Conservation (phyloP, 2,329 filamentous ascomycete genomes). For the Cladosporium sp. region DNA sequence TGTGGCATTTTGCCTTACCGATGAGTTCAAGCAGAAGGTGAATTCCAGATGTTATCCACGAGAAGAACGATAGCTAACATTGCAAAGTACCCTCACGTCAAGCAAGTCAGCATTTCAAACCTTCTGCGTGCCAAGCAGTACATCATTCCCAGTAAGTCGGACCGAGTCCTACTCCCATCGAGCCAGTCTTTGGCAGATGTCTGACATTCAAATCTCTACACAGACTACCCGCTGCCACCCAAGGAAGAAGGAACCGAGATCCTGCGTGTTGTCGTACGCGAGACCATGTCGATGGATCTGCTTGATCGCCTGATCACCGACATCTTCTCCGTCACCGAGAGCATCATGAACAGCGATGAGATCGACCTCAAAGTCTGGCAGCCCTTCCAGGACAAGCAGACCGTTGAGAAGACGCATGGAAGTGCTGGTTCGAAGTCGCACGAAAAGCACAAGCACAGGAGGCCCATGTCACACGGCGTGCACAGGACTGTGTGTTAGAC, state of each 20-base stretch:
- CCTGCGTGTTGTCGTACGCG: slow-evolving; percentile 62
- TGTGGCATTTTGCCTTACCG: slow-evolving; percentile 62
- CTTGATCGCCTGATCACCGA: slow-evolving; percentile 61
- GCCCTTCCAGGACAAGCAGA: slow-evolving; percentile 30
- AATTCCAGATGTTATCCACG: too few relatives aligned
- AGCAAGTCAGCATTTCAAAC: slow-evolving; percentile 61
- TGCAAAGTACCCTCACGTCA: slow-evolving; percentile 55
- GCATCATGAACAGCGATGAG: slow-evolving; percentile 51
- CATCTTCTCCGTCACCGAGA: slow-evolving; percentile 58
- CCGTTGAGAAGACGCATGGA: slow-evolving; percentile 41
- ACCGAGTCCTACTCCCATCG: background rate
- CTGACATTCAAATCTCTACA: background rate
- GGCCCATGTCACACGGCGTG: slow-evolving; percentile 45
- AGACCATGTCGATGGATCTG: slow-evolving; percentile 65
- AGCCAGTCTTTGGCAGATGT: too few relatives aligned
- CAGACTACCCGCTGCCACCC: slow-evolving; percentile 62
- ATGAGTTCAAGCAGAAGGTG: slow-evolving; percentile 51
- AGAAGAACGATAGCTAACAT: too few relatives aligned
- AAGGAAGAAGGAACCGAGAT: slow-evolving; percentile 61
- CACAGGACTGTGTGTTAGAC: slow-evolving; percentile 46
- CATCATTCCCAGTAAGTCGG: slow-evolving; percentile 59
- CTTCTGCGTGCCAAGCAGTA: slow-evolving; percentile 63
- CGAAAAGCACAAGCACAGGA: slow-evolving; percentile 42
- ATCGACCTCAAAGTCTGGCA: slow-evolving; percentile 51
- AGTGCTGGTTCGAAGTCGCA: slow-evolving; percentile 35